Conservation (phyloP, 305 asterid genomes). For the Rubia tinctorum region DNA sequence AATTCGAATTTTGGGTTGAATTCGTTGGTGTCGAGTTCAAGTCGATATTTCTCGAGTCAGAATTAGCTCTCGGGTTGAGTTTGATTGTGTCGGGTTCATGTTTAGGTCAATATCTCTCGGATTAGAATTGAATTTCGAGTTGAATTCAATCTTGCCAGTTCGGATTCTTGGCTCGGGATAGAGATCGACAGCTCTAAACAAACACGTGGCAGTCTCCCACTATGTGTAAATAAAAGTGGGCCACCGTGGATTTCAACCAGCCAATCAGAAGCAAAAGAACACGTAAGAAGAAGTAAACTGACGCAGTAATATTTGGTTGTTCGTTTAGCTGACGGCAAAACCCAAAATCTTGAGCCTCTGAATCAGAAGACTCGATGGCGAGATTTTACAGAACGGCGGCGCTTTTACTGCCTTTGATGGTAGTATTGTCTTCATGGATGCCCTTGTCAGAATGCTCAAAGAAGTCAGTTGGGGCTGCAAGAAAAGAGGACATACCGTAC, state of each 20-base stretch:
- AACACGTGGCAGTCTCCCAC: neutral
- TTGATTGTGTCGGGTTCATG: too few relatives aligned
- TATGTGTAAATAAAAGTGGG: neutral
- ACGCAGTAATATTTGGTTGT: neutral
- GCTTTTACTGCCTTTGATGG: conserved; percentile 16
- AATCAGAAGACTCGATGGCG: conserved; percentile 32
- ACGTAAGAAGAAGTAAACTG: conserved; percentile 36
- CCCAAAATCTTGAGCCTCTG: neutral
- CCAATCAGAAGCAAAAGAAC: conserved; percentile 63
- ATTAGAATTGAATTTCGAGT: too few relatives aligned
- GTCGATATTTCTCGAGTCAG: too few relatives aligned
- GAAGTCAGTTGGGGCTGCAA: conserved; percentile 62
- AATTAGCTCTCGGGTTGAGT: too few relatives aligned
- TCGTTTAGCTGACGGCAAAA: neutral
- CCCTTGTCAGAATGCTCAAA: conserved; percentile 55
- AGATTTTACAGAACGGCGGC: conserved; percentile 22
- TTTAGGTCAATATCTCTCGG: too few relatives aligned
- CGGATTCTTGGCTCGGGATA: too few relatives aligned
- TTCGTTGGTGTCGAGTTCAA: too few relatives aligned
- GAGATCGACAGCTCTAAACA: neutral
- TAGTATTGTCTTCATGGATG: conserved; percentile 31
- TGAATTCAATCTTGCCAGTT: too few relatives aligned
- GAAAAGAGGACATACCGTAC: conserved; percentile 87
- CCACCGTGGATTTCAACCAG: conserved; percentile 25
- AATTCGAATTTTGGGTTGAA: too few relatives aligned